Evolutionary conservation across 2,329 filamentous ascomycete genomes (phyloP).

Genomic region (Fusarium paranaense): DNA sequence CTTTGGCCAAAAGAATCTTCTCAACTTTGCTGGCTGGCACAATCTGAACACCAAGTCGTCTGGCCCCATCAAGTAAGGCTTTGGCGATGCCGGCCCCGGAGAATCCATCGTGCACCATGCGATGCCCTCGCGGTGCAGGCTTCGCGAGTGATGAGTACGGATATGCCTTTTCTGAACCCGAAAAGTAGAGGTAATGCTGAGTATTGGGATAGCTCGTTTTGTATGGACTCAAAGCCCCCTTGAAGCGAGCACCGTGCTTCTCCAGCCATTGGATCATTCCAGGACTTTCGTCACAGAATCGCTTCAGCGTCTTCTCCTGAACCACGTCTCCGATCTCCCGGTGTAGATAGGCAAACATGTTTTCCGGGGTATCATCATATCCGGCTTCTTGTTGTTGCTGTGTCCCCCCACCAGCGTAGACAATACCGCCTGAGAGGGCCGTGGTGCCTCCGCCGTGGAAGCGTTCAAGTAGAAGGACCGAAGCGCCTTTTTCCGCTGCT

Average conservation of each 20-base stretch:
- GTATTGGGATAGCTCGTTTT: neutral
- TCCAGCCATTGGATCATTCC: neutral
- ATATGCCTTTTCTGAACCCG: neutral
- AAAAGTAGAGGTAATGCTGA: neutral
- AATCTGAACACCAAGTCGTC: neutral
- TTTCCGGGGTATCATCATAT: neutral
- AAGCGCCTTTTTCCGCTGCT: neutral
- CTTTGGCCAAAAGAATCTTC: neutral
- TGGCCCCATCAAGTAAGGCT: neutral
- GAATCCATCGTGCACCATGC: neutral
- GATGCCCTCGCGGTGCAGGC: neutral
- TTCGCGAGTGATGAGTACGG: neutral
- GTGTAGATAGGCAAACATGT: neutral
- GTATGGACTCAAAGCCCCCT: neutral
- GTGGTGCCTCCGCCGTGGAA: neutral
- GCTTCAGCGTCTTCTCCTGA: neutral
- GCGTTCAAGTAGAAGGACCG: neutral
- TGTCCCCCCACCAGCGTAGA: neutral
- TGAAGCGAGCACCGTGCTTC: neutral
- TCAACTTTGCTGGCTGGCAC: neutral
- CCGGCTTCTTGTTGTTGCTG: neutral
- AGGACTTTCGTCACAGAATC: neutral
- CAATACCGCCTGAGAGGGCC: neutral
- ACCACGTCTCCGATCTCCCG: neutral
- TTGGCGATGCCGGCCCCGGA: neutral